Conservation (phyloP, 495 filamentous ascomycete genomes). For the Friedmanniomyces simplex region DNA sequence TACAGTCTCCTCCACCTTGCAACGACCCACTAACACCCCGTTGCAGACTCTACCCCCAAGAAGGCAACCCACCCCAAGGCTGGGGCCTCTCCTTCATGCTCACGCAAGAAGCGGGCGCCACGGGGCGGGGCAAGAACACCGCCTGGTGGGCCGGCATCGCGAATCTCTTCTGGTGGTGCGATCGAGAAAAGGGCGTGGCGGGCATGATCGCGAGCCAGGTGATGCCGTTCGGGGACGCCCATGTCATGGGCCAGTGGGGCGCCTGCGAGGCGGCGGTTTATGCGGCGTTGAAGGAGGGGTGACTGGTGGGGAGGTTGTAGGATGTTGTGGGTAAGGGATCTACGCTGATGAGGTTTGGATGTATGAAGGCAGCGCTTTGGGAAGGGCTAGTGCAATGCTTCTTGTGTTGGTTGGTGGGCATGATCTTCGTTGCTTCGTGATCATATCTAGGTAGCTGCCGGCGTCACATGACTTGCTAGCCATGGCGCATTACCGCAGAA, state of each 20-base stretch:
- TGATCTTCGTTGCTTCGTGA: neutral
- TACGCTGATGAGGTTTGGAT: too few species aligned
- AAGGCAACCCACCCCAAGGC: constrained; percentile 43
- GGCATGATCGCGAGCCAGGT: constrained; percentile 50
- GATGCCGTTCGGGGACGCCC: constrained; percentile 40
- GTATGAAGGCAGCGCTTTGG: neutral
- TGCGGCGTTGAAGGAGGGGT: neutral
- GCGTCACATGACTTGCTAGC: neutral
- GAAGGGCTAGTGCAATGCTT: too few species aligned
- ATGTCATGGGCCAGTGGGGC: constrained; percentile 18
- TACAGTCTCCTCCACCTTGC: neutral
- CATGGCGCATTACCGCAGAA: neutral
- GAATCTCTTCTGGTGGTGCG: constrained; percentile 53
- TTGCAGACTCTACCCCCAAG: constrained; percentile 38
- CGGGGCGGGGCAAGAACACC: constrained; percentile 41
- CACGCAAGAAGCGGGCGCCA: constrained; percentile 29
- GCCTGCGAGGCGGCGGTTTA: constrained; percentile 19
- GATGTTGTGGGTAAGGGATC: too few species aligned
- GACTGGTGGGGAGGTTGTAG: neutral
- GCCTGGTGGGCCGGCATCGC: constrained; percentile 49
- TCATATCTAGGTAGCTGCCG: neutral
- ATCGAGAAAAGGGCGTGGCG: constrained; percentile 47
- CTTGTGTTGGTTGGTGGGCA: neutral
- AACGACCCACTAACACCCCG: neutral
- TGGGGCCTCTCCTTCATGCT: constrained; percentile 53